Evolutionary conservation across 129 eudicot species (phyloP).

Genomic region (sunflower (Helianthus annuus)): DNA sequence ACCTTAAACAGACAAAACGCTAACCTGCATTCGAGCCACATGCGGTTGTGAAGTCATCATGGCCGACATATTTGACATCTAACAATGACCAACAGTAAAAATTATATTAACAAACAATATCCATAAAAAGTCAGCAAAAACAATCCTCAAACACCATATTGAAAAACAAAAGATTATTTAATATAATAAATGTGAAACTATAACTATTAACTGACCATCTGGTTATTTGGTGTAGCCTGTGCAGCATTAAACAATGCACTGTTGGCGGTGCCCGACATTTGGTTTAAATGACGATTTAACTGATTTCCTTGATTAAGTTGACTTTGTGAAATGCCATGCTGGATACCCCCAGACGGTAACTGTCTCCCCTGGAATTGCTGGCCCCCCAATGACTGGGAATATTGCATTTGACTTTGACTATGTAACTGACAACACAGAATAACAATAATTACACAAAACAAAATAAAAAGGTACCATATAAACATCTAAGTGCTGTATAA

Average conservation of each 20-base stretch:
- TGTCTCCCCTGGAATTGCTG: conserved; percentile 91
- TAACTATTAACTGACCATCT: conserved; percentile 59
- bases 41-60: conserved; percentile 88
- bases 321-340: conserved; percentile 74
- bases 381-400: conserved; percentile 78
- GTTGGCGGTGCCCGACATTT: conserved; percentile 81
- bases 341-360: conserved; percentile 72
- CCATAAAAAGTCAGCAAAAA: neutral
- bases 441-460: conserved; percentile 8
- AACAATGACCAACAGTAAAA: conserved; percentile 25
- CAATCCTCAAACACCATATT: conserved; percentile 18
- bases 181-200: neutral
- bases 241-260: conserved; percentile 91
- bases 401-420: conserved; percentile 83
- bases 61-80: conserved; percentile 91
- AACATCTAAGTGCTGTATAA: neutral
- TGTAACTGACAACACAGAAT: conserved; percentile 56
- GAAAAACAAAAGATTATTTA: neutral
- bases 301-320: conserved; percentile 90
- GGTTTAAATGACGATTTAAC: conserved; percentile 86
- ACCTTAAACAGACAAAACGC: conserved; percentile 17
- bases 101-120: conserved; percentile 18
- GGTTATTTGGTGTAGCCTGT: conserved; percentile 78
- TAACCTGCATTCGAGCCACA: conserved; percentile 91
- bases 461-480: conserved; percentile 1